Evolutionary conservation across 129 eudicot genomes (phyloP).

Genomic region (Escallonia herrerae): DNA sequence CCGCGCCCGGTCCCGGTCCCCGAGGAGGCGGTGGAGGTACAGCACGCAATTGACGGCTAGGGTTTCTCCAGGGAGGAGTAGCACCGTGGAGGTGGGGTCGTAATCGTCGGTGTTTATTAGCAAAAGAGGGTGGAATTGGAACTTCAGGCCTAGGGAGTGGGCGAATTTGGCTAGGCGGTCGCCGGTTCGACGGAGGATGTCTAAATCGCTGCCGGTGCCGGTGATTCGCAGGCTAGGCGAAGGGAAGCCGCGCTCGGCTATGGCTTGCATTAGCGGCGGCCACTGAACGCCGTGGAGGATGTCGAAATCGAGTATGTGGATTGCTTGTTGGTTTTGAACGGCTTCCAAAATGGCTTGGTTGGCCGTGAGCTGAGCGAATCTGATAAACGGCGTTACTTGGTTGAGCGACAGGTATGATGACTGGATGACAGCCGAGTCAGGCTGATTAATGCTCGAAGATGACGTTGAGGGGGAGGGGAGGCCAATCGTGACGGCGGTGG

Average conservation of each 20-base stretch:
- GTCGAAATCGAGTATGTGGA: constrained; percentile 82
- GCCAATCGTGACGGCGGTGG: neutral
- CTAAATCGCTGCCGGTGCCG: constrained; percentile 52
- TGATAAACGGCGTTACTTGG: constrained; percentile 73
- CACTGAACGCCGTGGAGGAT: constrained; percentile 96
- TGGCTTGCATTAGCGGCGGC: constrained; percentile 92
- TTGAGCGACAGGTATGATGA: constrained; percentile 65
- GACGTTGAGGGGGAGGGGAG: neutral
- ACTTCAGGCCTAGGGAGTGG: constrained; percentile 54
- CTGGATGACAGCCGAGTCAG: constrained; percentile 28
- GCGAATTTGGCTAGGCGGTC: constrained; percentile 70
- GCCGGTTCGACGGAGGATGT: constrained; percentile 54
- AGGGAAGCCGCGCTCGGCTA: constrained; percentile 43
- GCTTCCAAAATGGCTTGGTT: constrained; percentile 93
- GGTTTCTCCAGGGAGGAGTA: constrained; percentile 42
- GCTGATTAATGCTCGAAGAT: neutral
- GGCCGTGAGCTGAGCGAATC: constrained; percentile 82
- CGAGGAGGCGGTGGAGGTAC: constrained; percentile 60
- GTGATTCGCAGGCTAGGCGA: constrained; percentile 63
- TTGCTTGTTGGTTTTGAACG: constrained; percentile 22
- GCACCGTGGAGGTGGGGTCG: constrained; percentile 9
- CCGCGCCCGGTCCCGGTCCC: constrained; percentile 41
- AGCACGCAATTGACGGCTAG: constrained; percentile 72
- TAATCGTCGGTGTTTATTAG: constrained; percentile 25
- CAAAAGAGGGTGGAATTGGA: constrained; percentile 56